Evolutionary conservation across 306 rosid species (phyloP).

Genomic region (Oemleria cerasiformis): DNA sequence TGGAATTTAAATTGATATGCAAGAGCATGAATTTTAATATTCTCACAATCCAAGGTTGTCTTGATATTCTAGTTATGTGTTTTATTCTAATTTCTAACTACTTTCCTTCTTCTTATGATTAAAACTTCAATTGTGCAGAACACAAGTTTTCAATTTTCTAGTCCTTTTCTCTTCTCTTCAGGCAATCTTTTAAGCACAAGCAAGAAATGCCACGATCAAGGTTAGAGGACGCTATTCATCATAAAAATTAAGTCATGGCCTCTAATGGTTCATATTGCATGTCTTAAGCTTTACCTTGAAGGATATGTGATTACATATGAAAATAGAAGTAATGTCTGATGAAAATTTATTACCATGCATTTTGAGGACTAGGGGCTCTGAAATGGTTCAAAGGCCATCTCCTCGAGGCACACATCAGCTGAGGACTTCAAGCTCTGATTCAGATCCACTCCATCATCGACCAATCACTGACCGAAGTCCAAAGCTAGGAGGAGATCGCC

Average conservation of each 20-base stretch:
- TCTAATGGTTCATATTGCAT: neutral
- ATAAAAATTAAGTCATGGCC: no score
- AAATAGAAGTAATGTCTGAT: neutral
- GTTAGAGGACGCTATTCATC: slow-evolving; percentile 34
- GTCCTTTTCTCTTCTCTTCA: slow-evolving; percentile 23
- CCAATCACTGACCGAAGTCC: slow-evolving; percentile 70
- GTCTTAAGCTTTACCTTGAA: neutral
- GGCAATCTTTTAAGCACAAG: slow-evolving; percentile 21
- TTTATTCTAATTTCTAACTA: neutral
- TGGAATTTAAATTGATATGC: slow-evolving; percentile 2
- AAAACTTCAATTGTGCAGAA: slow-evolving; percentile 38
- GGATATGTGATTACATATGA: neutral
- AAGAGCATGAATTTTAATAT: neutral
- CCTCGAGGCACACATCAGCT: slow-evolving; percentile 66
- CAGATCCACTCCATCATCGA: slow-evolving; percentile 72
- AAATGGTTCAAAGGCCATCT: slow-evolving; percentile 71
- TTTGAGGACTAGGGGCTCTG: slow-evolving; percentile 58
- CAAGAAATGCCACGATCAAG: slow-evolving; percentile 84
- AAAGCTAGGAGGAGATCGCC: slow-evolving; percentile 66
- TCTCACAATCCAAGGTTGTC: neutral
- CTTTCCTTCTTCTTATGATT: slow-evolving; percentile 19
- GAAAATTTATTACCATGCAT: slow-evolving; percentile 5
- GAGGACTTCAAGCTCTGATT: slow-evolving; percentile 66
- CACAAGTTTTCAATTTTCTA: slow-evolving; percentile 26
- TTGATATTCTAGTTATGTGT: neutral